These are phyloP conservation scores for Geranium incanum DNA, from an alignment of 441 rosid species.

Conservation along the genomic window DNA sequence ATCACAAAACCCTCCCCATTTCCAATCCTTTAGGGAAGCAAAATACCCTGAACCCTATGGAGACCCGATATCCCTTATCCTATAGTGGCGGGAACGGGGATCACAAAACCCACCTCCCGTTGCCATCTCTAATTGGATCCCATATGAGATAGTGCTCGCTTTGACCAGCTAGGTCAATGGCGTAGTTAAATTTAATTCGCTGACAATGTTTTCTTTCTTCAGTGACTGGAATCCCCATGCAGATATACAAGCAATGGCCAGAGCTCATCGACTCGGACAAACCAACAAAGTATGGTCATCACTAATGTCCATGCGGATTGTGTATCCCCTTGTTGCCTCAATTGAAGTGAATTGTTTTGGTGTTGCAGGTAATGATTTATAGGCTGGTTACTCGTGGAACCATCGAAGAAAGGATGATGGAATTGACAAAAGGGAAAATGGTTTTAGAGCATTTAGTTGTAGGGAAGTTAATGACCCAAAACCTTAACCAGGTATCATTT, in stretches of 20 bases:
- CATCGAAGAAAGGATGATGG: constrained; percentile 65
- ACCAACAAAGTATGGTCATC: constrained; percentile 64
- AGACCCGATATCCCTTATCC: too few relatives aligned
- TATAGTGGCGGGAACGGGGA: too few relatives aligned
- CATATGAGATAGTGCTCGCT: too few relatives aligned
- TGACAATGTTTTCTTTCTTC: constrained; percentile 20
- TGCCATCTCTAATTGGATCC: too few relatives aligned
- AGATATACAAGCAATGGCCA: constrained; percentile 99
- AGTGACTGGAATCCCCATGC: constrained; percentile 99
- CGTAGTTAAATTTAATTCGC: background rate
- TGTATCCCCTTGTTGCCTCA: constrained; percentile 5
- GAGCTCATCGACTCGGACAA: constrained; percentile 99
- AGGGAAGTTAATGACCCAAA: constrained; percentile 89
- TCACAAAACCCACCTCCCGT: too few relatives aligned
- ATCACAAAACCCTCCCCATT: too few relatives aligned
- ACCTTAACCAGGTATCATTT: constrained; percentile 31
- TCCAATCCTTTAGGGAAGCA: too few relatives aligned
- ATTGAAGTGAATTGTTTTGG: constrained; percentile 18
- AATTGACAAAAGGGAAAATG: constrained; percentile 82
- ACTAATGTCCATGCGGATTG: constrained; percentile 4
- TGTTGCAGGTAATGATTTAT: constrained; percentile 80
- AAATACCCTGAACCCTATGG: too few relatives aligned
- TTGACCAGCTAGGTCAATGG: too few relatives aligned
- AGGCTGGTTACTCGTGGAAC: constrained; percentile 82
- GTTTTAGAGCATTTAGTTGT: constrained; percentile 98